These are phyloP conservation scores for Zygosaccharomyces pseudobailii DNA, from an alignment of 1,139 yeast genomes.

Conservation along the genomic window DNA sequence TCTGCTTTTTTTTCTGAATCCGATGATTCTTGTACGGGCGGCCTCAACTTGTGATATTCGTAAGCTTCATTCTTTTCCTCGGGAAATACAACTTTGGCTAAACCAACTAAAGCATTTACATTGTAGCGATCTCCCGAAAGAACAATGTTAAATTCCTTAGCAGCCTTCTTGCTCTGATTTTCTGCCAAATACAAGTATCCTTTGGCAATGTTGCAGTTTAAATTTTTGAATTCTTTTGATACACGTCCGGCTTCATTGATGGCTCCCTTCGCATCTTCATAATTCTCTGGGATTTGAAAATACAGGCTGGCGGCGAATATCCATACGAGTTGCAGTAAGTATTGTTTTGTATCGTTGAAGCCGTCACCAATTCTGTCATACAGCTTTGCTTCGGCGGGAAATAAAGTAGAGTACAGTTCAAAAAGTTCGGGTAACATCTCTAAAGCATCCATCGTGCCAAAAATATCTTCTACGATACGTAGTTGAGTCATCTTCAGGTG, in stretches of 20 bases:
- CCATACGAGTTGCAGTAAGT: slow-evolving; percentile 63
- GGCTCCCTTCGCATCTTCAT: slow-evolving; percentile 66
- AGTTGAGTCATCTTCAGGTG: slow-evolving; percentile 75
- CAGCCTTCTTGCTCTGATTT: slow-evolving; percentile 40
- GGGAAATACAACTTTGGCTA: slow-evolving; percentile 51
- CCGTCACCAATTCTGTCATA: slow-evolving; percentile 17
- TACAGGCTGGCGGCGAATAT: slow-evolving; percentile 67
- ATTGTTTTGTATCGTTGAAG: slow-evolving; percentile 26
- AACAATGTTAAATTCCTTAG: slow-evolving; percentile 66
- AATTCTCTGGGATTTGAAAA: slow-evolving; percentile 45
- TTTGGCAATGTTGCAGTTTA: slow-evolving; percentile 52
- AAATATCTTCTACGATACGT: slow-evolving; percentile 61
- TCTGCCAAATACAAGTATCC: slow-evolving; percentile 42
- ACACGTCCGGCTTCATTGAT: slow-evolving; percentile 62
- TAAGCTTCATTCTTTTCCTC: slow-evolving; percentile 16
- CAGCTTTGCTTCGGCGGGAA: slow-evolving; percentile 36
- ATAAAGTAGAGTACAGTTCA: slow-evolving; percentile 52
- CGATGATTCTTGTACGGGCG: not conserved
- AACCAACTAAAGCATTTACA: slow-evolving; percentile 60
- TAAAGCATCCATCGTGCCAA: slow-evolving; percentile 58
- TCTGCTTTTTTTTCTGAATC: not conserved
- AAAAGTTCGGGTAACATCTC: slow-evolving; percentile 66
- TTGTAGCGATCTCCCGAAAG: slow-evolving; percentile 50
- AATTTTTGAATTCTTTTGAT: slow-evolving; percentile 27
- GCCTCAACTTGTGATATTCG: slow-evolving; percentile 15